Conservation (phyloP, 1,284 basidiomycete species). For the Mycocalia duriaeana region DNA sequence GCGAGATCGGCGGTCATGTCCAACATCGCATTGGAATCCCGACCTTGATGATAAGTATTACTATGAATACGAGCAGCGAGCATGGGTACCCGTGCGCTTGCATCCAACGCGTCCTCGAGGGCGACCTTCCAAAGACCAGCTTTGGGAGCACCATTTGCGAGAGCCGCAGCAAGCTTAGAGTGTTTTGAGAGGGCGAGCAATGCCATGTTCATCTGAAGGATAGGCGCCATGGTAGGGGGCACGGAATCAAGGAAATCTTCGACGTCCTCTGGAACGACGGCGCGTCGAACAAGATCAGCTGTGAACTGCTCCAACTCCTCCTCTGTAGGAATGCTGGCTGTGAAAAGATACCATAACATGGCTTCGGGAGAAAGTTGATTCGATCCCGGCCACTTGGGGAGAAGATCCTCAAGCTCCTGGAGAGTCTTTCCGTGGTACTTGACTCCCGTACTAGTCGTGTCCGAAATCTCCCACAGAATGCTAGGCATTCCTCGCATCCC, state of each 20-base stretch:
- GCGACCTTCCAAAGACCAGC: slow-evolving; percentile 96
- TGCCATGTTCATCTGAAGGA: slow-evolving; percentile 94
- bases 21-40: slow-evolving; percentile 85
- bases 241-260: slow-evolving; percentile 92
- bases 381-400: slow-evolving; percentile 88
- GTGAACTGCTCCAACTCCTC: slow-evolving; percentile 85
- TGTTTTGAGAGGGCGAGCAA: slow-evolving; percentile 84
- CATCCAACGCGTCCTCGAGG: slow-evolving; percentile 96
- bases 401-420: slow-evolving; percentile 79
- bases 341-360: slow-evolving; percentile 94
- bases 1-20: slow-evolving; percentile 91
- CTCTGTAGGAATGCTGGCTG: slow-evolving; percentile 86
- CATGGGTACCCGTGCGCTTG: slow-evolving; percentile 78
- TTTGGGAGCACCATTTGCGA: slow-evolving; percentile 90
- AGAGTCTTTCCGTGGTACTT: slow-evolving; percentile 91
- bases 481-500: too few species aligned
- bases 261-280: slow-evolving; percentile 85
- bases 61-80: slow-evolving; percentile 96
- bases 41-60: slow-evolving; percentile 89
- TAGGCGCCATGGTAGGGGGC: slow-evolving; percentile 91
- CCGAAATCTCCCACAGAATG: too few species aligned
- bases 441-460: too few species aligned
- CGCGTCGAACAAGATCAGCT: slow-evolving; percentile 88
- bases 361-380: slow-evolving; percentile 89
- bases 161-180: slow-evolving; percentile 95